Evolutionary conservation across 176 grass and related monocot species (phyloP).

Genomic region (Oryza meyeriana): DNA sequence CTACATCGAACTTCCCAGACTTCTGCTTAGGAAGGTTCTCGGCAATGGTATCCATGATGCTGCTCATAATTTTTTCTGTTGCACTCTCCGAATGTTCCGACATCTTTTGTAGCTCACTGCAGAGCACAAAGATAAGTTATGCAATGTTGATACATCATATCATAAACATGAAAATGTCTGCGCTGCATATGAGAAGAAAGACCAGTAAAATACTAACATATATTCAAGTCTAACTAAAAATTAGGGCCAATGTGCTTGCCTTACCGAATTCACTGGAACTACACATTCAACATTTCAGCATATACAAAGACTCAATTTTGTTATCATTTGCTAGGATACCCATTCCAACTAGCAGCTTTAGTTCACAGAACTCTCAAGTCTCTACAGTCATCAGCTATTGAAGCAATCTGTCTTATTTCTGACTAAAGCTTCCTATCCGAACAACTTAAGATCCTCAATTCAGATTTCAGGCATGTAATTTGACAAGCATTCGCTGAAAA

Average conservation of each 20-base stretch:
- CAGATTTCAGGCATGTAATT: neutral
- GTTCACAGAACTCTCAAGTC: neutral
- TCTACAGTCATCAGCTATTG: neutral
- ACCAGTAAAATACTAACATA: neutral
- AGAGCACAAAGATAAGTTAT: conserved; percentile 8
- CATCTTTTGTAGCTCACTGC: conserved; percentile 40
- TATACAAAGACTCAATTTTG: neutral
- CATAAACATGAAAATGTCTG: neutral
- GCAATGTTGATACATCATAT: neutral
- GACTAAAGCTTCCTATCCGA: neutral
- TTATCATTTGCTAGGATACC: neutral
- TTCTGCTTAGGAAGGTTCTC: conserved; percentile 73
- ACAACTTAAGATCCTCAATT: neutral
- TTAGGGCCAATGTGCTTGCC: neutral
- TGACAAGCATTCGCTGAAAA: neutral
- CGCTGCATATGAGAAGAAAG: neutral
- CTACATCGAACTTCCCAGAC: conserved; percentile 45
- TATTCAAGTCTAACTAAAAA: neutral
- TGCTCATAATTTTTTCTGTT: conserved; percentile 64
- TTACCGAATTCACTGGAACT: neutral
- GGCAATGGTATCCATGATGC: conserved; percentile 60
- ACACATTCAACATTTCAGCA: neutral
- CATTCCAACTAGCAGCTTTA: neutral
- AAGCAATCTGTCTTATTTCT: neutral
- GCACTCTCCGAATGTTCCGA: conserved; percentile 45